A percentile compares a stretch with the other conserved stretches of the same genome.
phyloP scores from a whole-genome alignment of 352 stramenopile species.

The Blastocystis sp. region DNA sequence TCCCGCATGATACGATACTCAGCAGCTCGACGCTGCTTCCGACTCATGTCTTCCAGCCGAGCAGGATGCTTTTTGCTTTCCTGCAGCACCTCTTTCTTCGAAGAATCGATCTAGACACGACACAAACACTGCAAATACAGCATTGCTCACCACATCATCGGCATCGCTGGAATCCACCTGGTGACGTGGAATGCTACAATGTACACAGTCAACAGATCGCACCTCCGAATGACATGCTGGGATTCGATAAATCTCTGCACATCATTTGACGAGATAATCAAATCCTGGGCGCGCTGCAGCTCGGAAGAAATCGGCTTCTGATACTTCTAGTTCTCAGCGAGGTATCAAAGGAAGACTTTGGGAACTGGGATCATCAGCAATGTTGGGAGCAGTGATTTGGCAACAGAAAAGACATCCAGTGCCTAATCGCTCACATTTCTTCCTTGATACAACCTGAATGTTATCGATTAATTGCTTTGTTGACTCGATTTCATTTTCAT shows the following conservation, averaged over 20 bases:
- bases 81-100: conserved; percentile 7
- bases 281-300: neutral
- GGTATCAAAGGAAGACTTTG: neutral
- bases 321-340: neutral
- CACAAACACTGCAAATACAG: neutral
- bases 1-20: conserved; percentile 47
- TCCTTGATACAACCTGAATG: neutral
- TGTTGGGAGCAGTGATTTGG: neutral
- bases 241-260: neutral
- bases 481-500: neutral
- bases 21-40: conserved; percentile 15
- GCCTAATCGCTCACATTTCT: neutral
- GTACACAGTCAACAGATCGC: neutral
- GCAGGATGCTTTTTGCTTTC: conserved; percentile 20
- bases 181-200: neutral
- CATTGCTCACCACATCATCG: neutral
- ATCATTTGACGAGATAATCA: neutral
- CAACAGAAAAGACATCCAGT: neutral
- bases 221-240: neutral
- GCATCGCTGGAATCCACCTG: neutral
- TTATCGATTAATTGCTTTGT: neutral
- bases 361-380: conserved; percentile 22
- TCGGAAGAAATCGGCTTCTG: conserved; percentile 39
- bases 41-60: conserved; percentile 35
- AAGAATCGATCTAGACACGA: neutral